phyloP scores from a whole-genome alignment of 2,329 filamentous ascomycete genomes.

The Sporothrix brasiliensis region DNA sequence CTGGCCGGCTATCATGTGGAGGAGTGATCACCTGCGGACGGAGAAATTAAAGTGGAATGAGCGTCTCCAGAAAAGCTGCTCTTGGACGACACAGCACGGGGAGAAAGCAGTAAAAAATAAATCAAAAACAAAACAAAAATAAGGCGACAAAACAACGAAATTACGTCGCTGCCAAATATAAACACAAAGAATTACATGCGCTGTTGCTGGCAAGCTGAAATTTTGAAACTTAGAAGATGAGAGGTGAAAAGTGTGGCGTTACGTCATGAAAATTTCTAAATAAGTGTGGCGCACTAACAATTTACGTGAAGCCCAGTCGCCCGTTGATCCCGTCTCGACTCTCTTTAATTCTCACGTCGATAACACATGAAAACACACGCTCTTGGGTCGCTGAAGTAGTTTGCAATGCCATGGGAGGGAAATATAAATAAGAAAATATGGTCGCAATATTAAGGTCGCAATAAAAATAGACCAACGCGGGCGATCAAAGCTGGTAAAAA shows the following conservation, averaged over 20 bases:
- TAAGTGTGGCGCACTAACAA: constrained; percentile 30
- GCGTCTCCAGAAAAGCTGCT: neutral
- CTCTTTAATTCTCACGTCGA: neutral
- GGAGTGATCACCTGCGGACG: neutral
- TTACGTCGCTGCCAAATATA: neutral
- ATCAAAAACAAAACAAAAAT: neutral
- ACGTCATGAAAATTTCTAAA: constrained; percentile 30
- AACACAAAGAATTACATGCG: constrained; percentile 4
- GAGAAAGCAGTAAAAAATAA: no score
- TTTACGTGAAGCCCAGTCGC: constrained; percentile 10
- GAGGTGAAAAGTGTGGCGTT: constrained; percentile 30
- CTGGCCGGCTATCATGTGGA: constrained; percentile 33
- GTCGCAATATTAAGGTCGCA: neutral
- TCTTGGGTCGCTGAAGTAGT: neutral
- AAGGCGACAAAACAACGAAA: neutral
- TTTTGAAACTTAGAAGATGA: constrained; percentile 1
- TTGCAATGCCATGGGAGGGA: neutral
- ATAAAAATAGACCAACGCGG: neutral
- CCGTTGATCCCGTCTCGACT: neutral
- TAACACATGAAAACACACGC: neutral
- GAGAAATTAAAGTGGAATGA: neutral
- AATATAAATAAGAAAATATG: neutral
- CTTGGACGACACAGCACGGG: neutral
- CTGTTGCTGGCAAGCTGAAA: constrained; percentile 3
- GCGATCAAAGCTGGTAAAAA: neutral